These are phyloP conservation scores for Solanum neorickii DNA, from an alignment of 257 asterid species.

Conservation along the genomic window DNA sequence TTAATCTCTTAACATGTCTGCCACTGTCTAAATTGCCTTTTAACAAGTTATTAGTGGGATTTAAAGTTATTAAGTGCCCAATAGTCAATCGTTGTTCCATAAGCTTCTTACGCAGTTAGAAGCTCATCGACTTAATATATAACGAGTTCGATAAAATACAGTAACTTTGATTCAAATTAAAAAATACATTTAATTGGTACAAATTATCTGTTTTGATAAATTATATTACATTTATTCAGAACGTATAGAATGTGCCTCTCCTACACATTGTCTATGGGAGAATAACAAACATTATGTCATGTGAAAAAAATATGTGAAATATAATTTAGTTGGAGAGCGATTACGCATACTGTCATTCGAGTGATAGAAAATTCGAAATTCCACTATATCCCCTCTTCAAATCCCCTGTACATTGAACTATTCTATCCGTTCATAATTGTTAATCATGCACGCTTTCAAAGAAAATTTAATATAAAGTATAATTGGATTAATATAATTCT, in stretches of 20 bases:
- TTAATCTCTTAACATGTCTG: neutral
- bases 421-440: too few species aligned
- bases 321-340: neutral
- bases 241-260: neutral
- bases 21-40: neutral
- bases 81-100: neutral
- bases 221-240: neutral
- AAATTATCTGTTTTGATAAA: too few species aligned
- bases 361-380: neutral
- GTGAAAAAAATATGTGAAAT: neutral
- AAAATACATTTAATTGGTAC: neutral
- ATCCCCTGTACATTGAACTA: neutral
- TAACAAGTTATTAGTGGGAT: neutral
- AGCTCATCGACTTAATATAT: neutral
- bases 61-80: neutral
- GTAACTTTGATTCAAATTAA: rapidly evolving
- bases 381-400: neutral
- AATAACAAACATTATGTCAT: neutral
- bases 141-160: neutral
- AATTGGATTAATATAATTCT: too few species aligned
- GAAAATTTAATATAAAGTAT: too few species aligned
- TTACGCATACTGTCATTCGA: neutral
- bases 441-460: too few species aligned
- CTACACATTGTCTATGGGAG: neutral
- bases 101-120: neutral